Evolutionary conservation across 495 filamentous ascomycete species (phyloP).

Genomic region (Aspergillus sparsus): DNA sequence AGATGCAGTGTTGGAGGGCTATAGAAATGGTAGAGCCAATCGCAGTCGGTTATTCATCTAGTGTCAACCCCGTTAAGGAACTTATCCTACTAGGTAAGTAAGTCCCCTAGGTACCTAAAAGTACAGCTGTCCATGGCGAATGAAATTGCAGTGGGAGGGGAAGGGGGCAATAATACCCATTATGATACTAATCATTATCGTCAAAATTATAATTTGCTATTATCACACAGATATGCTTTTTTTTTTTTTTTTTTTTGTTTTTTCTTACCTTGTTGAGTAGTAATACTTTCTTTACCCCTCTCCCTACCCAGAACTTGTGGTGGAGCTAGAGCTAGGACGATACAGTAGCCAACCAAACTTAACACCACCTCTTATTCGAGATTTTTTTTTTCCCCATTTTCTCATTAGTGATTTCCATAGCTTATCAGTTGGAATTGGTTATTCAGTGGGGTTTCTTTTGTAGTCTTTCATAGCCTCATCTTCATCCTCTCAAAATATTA

Average conservation of each 20-base stretch:
- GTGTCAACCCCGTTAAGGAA: neutral
- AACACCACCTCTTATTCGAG: neutral
- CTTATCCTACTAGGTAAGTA: too few relatives aligned
- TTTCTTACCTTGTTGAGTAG: neutral
- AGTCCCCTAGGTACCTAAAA: too few relatives aligned
- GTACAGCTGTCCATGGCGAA: too few relatives aligned
- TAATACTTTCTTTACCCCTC: neutral
- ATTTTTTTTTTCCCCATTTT: too few relatives aligned
- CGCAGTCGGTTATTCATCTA: neutral
- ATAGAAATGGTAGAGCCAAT: neutral
- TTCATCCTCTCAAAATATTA: conserved; percentile 1
- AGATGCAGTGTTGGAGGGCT: neutral
- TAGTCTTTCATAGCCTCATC: neutral
- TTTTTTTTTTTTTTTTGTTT: neutral
- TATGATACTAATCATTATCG: neutral
- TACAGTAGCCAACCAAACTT: neutral
- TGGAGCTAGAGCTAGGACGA: neutral
- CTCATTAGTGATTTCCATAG: too few relatives aligned
- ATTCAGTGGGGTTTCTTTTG: too few relatives aligned
- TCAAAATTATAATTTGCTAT: neutral
- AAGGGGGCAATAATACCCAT: neutral
- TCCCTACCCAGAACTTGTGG: too few relatives aligned
- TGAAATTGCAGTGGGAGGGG: too few relatives aligned
- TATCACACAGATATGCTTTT: neutral
- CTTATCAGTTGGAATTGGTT: too few relatives aligned